phyloP scores from a whole-genome alignment of 805 yeast species.

The Yarrowia sp. region DNA sequence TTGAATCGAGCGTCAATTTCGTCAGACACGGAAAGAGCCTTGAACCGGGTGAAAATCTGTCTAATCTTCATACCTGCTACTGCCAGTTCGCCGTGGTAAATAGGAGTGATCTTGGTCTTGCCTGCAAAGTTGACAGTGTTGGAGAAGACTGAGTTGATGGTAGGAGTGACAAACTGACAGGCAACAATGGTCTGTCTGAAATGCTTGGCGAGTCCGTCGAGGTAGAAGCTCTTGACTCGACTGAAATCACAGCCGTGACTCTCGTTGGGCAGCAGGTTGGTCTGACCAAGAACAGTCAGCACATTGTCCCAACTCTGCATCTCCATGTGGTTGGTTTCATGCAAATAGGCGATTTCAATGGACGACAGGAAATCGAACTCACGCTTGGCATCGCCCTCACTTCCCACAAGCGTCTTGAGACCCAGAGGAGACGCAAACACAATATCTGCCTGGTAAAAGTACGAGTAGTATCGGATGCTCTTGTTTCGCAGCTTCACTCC shows the following conservation, averaged over 20 bases:
- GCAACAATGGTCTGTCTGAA: conserved; percentile 82
- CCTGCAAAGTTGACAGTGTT: conserved; percentile 52
- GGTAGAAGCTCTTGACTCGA: conserved; percentile 89
- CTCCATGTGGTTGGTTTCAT: conserved; percentile 83
- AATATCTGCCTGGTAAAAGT: conserved; percentile 84
- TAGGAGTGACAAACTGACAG: conserved; percentile 80
- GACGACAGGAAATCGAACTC: conserved; percentile 87
- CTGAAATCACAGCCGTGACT: conserved; percentile 88
- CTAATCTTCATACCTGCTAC: conserved; percentile 67
- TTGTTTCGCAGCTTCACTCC: conserved; percentile 93
- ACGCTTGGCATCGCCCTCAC: conserved; percentile 59
- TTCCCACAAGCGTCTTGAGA: conserved; percentile 76
- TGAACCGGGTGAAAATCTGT: conserved; percentile 70
- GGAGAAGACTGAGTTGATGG: conserved; percentile 66
- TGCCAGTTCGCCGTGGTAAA: conserved; percentile 64
- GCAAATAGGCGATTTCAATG: conserved; percentile 80
- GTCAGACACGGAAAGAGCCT: conserved; percentile 57
- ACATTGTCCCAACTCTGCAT: conserved; percentile 95
- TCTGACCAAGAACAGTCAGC: conserved; percentile 64
- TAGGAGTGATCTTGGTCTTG: conserved; percentile 51
- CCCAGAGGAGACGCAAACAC: conserved; percentile 94
- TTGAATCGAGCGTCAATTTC: conserved; percentile 88
- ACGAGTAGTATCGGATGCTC: conserved; percentile 80
- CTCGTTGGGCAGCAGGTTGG: conserved; percentile 79
- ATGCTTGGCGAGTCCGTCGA: conserved; percentile 76